Evolutionary conservation across 108 stramenopile genomes (phyloP).

Genomic region (Stephanodiscus triporus): DNA sequence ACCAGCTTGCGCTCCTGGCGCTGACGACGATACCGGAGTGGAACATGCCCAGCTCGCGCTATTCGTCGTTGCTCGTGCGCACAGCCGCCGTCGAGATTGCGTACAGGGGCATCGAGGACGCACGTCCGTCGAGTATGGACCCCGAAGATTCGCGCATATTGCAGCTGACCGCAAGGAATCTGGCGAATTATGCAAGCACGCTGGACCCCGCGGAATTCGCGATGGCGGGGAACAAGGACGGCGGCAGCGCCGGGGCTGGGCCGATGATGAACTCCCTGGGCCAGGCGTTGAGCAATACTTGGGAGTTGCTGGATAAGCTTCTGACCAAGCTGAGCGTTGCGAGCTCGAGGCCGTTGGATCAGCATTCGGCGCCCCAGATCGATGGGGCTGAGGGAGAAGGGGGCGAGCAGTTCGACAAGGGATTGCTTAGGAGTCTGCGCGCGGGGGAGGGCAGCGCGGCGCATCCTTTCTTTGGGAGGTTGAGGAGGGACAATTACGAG

Average conservation of each 20-base stretch:
- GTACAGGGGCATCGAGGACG: conserved; percentile 76
- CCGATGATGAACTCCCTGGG: conserved; percentile 45
- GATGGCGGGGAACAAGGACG: conserved; percentile 1
- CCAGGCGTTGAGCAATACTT: conserved; percentile 68
- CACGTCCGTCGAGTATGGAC: conserved; percentile 81
- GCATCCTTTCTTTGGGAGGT: conserved; percentile 90
- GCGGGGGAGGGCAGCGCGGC: conserved; percentile 81
- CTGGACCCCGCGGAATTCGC: conserved; percentile 48
- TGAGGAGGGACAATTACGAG: conserved; percentile 92
- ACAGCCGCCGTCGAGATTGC: conserved; percentile 88
- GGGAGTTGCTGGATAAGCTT: conserved; percentile 84
- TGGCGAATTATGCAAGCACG: conserved; percentile 85
- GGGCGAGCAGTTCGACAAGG: conserved; percentile 65
- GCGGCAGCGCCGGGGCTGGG: not conserved
- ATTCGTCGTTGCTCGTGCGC: conserved; percentile 73
- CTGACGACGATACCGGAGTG: conserved; percentile 72
- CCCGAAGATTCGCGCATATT: conserved; percentile 89
- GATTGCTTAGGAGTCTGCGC: conserved; percentile 62
- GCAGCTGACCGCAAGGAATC: conserved; percentile 82
- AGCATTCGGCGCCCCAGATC: conserved; percentile 65
- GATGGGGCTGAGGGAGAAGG: conserved; percentile 56
- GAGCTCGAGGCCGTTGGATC: conserved; percentile 83
- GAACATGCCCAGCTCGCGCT: conserved; percentile 66
- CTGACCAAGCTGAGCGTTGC: conserved; percentile 77
- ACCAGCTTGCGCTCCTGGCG: conserved; percentile 79